Evolutionary conservation across 768 basidiomycete species (phyloP), one percentile per base, ranked within the genome.

Genomic region (Mycena chlorophos): DNA sequence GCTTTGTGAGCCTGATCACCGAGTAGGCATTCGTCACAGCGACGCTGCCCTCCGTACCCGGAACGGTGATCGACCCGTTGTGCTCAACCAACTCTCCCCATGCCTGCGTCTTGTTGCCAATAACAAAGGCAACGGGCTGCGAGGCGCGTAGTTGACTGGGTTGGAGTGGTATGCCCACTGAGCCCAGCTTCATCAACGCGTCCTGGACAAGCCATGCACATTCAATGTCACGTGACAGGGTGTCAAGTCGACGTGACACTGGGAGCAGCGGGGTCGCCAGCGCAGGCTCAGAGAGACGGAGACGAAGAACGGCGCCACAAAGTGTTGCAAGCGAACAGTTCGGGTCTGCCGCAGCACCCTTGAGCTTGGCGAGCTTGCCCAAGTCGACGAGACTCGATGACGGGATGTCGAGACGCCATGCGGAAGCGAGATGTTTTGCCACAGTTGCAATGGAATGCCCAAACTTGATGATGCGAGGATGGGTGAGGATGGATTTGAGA

Each of bases 91-190:
- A 40, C 25, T 52, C 51, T 25, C 52, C 53, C 46, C 39, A 45
- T 22, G 56, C 61, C 34, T 43, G 43, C 19, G 53, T 31, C 25
- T 49, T 56, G 28, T 53, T 48, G 6, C 53, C 49, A 1, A 51
- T 52, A 5, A 58, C 53, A 16, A 62, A 28, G 2, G 57, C 49
- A 16, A 62, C 53, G 19, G 34, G 61, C 37, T 62, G 61, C 20
- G 29, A 38, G 2, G 48, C 5, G 10, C 49, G 47, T 12, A 53
- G 5, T 22, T 62, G 53, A 16, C 23, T 50, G 2, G 54, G 51
- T 14, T 48, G 45, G 20, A 62, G 57, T 10, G 40, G 53, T 1
- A 58, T 38, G 1, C 61, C 57, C 3, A 62, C 57, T 1, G 57
- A 43, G 14, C 48, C 50, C 13, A 42, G 20, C 8, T 46, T 52